Evolutionary conservation across 208 protist genomes (phyloP), one percentile per base, ranked within the genome.

Genomic region (Trypanosomatidae sp.): DNA sequence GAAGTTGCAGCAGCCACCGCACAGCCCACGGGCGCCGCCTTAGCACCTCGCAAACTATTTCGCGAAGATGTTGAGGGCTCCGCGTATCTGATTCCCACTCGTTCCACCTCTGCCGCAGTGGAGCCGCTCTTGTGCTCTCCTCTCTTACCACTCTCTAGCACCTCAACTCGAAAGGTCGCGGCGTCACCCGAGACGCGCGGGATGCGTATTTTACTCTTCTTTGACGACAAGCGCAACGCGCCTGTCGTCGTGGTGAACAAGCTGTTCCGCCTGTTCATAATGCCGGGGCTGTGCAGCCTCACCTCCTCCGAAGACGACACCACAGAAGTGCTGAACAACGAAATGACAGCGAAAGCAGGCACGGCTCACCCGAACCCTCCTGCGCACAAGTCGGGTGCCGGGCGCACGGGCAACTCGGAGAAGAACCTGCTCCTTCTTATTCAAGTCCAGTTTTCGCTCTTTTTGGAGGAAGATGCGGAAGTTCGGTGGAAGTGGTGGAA

Each of bases 401-500:
- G 66, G 17, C 50, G 52, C 52, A 19, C 17, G 1, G 50, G 50
- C 30, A 50, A 55, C 39, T 47, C 33, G 17, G 58, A 82, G 52
- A 80, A 82, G 64, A 82, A 69, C 39, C 66, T 90, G 0, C 76
- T 90, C 28, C 71, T 90, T 17, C 76, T 90, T 43, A 88, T 90
- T 71, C 86, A 90, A 52, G 66, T 90, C 5, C 73, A 82, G 25
- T 88, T 90, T 55, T 56, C 82, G 1, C 72, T 90, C 44, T 90
- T 90, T 55, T 73, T 72, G 25, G 49, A 80, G 6, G 82, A 88
- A 22, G 83, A 87, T 30, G 80, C 69, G 1, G 80, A 90, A 39
- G 74, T 90, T 15, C 72, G 83, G 36, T 90, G 86, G 83, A 77
- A 79, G 53, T 90, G 86, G 86, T 86, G 77, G 77, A 77, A 76